These are phyloP conservation scores for Hymenoscyphus occultus DNA, from an alignment of 2,329 filamentous ascomycete species.

Conservation along the genomic window DNA sequence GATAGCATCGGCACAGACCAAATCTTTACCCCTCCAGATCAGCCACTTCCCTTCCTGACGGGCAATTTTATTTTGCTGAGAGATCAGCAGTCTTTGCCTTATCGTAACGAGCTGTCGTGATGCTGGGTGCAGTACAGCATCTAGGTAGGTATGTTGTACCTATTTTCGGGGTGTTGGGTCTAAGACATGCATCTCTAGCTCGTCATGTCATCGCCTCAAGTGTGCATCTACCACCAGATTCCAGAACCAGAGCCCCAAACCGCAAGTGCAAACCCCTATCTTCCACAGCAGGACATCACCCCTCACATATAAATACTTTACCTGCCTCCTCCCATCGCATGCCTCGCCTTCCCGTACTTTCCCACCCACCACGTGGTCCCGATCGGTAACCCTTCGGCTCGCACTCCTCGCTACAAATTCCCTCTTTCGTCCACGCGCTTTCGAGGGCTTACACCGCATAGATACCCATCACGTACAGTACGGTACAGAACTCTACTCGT, in stretches of 20 bases:
- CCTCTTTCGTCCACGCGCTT: neutral
- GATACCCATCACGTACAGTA: neutral
- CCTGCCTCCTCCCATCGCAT: too few relatives aligned
- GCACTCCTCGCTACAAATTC: neutral
- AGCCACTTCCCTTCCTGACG: neutral
- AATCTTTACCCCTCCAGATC: neutral
- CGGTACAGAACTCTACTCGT: too few relatives aligned
- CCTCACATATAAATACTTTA: too few relatives aligned
- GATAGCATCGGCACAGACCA: neutral
- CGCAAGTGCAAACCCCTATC: neutral
- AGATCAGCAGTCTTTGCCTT: neutral
- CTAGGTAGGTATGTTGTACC: too few relatives aligned
- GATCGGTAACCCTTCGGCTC: neutral
- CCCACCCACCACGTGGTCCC: neutral
- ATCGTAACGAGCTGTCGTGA: neutral
- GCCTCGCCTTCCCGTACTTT: neutral
- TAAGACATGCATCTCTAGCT: constrained; percentile 3
- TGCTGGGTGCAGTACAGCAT: too few relatives aligned
- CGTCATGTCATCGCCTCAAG: neutral
- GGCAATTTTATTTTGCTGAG: neutral
- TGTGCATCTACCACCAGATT: neutral
- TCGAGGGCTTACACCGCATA: neutral
- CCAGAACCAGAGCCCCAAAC: neutral
- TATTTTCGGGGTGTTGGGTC: neutral
- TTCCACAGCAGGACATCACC: neutral